Evolutionary conservation across 352 stramenopile species (phyloP).

Genomic region (Stephanocyclus meneghinianus): DNA sequence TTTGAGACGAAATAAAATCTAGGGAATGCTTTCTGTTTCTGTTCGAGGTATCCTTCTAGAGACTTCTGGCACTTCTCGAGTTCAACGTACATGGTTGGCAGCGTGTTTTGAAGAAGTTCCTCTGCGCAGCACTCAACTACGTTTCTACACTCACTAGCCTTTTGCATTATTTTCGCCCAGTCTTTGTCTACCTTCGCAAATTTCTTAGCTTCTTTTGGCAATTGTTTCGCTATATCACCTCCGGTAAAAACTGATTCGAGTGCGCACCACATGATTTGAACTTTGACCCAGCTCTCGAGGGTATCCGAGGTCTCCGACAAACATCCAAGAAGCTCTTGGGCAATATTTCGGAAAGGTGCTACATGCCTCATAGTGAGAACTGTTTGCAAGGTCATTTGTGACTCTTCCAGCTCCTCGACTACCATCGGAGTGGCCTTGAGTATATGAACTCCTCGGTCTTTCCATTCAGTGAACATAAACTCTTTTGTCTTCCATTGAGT

Average conservation of each 20-base stretch:
- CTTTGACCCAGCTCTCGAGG: conserved; percentile 94
- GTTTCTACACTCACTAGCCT: conserved; percentile 80
- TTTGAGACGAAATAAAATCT: conserved; percentile 99
- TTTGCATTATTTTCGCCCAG: conserved; percentile 98
- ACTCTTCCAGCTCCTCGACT: conserved; percentile 96
- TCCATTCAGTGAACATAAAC: conserved; percentile 94
- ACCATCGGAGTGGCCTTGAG: conserved; percentile 93
- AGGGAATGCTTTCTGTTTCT: conserved; percentile 98
- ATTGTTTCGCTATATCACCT: conserved; percentile 98
- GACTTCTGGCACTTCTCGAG: conserved; percentile 98
- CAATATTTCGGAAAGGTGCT: conserved; percentile 93
- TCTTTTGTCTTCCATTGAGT: conserved; percentile 91
- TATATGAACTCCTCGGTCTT: conserved; percentile 91
- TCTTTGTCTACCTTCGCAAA: conserved; percentile 98
- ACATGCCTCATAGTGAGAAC: conserved; percentile 98
- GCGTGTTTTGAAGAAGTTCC: conserved; percentile 93
- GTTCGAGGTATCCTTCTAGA: conserved; percentile 96
- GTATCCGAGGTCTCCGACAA: conserved; percentile 96
- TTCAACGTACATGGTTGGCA: conserved; percentile 96
- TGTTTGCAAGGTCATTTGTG: conserved; percentile 97
- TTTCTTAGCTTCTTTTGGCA: conserved; percentile 97
- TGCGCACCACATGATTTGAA: conserved; percentile 98
- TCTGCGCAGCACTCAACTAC: conserved; percentile 89
- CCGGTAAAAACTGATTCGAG: conserved; percentile 98
- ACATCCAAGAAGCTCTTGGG: conserved; percentile 90